These are phyloP conservation scores for Thraustochytrium striatum DNA, from an alignment of 352 stramenopile genomes.

Conservation along the genomic window DNA sequence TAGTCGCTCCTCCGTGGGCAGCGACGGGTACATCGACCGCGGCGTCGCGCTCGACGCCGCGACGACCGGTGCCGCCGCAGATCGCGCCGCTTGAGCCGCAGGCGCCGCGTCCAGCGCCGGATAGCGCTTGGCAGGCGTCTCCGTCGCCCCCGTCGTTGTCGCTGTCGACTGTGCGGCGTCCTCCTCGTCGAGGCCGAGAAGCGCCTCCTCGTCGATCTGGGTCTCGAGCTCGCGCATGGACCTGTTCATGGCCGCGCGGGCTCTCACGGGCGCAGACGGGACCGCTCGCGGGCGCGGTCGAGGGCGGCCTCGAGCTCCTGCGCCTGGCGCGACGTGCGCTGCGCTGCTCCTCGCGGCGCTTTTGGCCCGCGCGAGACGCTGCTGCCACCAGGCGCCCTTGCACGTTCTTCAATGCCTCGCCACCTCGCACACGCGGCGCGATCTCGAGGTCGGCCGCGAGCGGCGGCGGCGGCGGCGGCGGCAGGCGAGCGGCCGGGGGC, in stretches of 20 bases:
- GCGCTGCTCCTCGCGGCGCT: too few relatives aligned
- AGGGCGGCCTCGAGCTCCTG: neutral
- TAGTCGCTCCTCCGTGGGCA: neutral
- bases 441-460: too few relatives aligned
- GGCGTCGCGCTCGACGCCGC: neutral
- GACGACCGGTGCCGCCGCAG: too few relatives aligned
- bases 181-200: neutral
- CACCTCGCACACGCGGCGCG: too few relatives aligned
- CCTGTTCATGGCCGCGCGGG: neutral
- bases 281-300: neutral
- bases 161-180: neutral
- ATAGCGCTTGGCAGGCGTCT: neutral
- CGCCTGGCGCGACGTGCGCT: neutral
- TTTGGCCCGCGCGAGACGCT: too few relatives aligned
- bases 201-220: constrained; percentile 40
- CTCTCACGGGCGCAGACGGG: neutral
- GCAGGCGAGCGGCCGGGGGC: too few relatives aligned
- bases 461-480: too few relatives aligned
- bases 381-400: too few relatives aligned
- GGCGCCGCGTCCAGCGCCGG: too few relatives aligned
- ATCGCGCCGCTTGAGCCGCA: too few relatives aligned
- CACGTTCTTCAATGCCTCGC: too few relatives aligned
- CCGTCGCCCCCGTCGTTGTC: neutral
- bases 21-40: constrained; percentile 12
- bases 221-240: neutral